Evolutionary conservation across 2,329 filamentous ascomycete genomes (phyloP), one percentile per base, ranked within the genome.

Genomic region (Byssoonygena ceratinophila): DNA sequence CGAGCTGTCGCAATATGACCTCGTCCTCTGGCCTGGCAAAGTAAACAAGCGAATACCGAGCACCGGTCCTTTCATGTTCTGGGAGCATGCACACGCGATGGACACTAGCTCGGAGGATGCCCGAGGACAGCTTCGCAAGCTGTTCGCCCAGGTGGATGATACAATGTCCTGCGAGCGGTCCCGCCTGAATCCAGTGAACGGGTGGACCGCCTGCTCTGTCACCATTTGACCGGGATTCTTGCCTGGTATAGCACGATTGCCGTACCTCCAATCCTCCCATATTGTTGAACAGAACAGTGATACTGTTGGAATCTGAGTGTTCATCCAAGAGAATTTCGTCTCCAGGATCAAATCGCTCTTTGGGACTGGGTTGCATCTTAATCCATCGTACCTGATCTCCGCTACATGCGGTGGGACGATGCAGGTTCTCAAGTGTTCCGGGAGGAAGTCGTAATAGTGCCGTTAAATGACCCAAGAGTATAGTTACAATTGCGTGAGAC

Each of bases 351-450:
- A 41, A 14, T 16, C 47, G 43, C 4, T 34, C 22, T 18, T 50
- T 46, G 14, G 36, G 27, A 40, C 51, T 55, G 3, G 54, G 36
- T 43, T 54, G 52, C 14, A 56, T 49, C 32, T 54, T 56, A 27
- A 56, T 56, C 54, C 54, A 56, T 2, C 54, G 54, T 8, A 56
- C 47, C 20, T 55, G 53, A 12, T 55, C 53, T n/a, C 53, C 53
- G 32, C 53, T 55, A 25, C 45, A 48, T 3, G 49, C 53, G 7
- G 39, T 16, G 8, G 40, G 53, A n/a, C 53, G 53, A 41, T 55
- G 53, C 5, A 55, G 41, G 39, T 46, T 52, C 18, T 49, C 49
- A 6, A 55, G 44, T 7, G 44, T 49, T 0, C 49, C 53, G 2
- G 31, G 18, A 8, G 53, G 54, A n/a, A 55, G 54, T 11, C 39